Evolutionary conservation across 495 filamentous ascomycete genomes (phyloP).

Genomic region (Xylona heveae): DNA sequence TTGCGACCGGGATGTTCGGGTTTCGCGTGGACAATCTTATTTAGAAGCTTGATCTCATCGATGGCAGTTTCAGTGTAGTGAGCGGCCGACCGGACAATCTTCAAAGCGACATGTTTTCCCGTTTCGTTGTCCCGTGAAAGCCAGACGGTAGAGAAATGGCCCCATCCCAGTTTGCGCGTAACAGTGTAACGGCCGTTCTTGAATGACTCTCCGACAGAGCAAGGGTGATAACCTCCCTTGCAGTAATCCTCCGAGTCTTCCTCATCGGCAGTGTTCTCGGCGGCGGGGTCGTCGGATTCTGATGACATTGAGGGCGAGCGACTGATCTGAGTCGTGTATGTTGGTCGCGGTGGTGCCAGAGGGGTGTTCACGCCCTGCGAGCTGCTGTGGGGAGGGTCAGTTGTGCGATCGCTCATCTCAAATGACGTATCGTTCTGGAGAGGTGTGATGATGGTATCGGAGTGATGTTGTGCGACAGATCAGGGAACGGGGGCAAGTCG

Average conservation of each 20-base stretch:
- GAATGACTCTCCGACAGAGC: constrained; percentile 82
- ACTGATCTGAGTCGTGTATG: constrained; percentile 28
- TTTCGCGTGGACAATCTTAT: constrained; percentile 89
- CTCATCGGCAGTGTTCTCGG: constrained; percentile 89
- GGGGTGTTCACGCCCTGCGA: constrained; percentile 20
- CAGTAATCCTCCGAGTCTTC: constrained; percentile 99
- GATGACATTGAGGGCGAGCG: constrained; percentile 65
- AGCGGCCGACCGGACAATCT: constrained; percentile 89
- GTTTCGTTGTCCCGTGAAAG: constrained; percentile 78
- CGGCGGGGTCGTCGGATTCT: constrained; percentile 51
- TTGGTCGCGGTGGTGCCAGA: constrained; percentile 23
- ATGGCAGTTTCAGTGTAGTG: constrained; percentile 98
- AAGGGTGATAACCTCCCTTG: constrained; percentile 95
- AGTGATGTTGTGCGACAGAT: constrained; percentile 1
- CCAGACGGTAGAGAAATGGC: constrained; percentile 98
- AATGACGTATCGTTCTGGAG: too few species aligned
- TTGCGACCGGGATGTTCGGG: constrained; percentile 78
- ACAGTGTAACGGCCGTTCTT: constrained; percentile 95
- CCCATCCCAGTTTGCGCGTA: constrained; percentile 94
- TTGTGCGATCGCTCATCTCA: constrained; percentile 19
- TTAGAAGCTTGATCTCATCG: constrained; percentile 96
- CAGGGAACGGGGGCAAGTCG: too few species aligned
- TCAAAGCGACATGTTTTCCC: constrained; percentile 88
- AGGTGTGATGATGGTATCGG: constrained; percentile 17
- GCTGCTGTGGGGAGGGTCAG: constrained; percentile 9